Evolutionary conservation across 1,284 basidiomycete species (phyloP).

Genomic region (Chondrostereum purpureum): DNA sequence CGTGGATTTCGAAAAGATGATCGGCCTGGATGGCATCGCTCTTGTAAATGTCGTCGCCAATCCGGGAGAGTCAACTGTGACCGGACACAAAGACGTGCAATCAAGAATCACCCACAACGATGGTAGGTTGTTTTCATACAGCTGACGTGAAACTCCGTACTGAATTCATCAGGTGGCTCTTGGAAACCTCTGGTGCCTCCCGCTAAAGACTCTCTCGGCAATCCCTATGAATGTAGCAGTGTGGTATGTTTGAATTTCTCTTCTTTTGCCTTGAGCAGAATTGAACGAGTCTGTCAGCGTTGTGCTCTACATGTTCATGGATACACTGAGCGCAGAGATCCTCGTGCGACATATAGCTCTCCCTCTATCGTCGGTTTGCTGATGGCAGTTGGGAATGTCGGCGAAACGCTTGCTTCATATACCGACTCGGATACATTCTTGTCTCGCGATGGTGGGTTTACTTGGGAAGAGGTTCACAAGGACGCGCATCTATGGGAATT

Average conservation of each 20-base stretch:
- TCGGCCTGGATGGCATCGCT: constrained; percentile 92
- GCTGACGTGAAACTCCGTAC: not conserved
- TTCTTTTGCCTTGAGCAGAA: not conserved
- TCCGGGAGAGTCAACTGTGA: constrained; percentile 67
- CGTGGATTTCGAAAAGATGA: constrained; percentile 98
- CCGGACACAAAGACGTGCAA: constrained; percentile 74
- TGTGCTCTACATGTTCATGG: constrained; percentile 92
- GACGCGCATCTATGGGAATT: constrained; percentile 98
- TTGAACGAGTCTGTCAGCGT: constrained; percentile 35
- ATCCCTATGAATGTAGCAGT: constrained; percentile 65
- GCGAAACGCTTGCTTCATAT: constrained; percentile 77
- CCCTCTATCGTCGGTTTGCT: constrained; percentile 90
- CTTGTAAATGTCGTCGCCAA: constrained; percentile 89
- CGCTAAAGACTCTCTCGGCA: constrained; percentile 68
- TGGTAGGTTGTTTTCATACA: constrained; percentile 37
- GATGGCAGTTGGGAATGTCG: constrained; percentile 97
- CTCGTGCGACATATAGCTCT: constrained; percentile 86
- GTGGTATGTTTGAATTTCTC: constrained; percentile 57
- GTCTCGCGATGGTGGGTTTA: constrained; percentile 93
- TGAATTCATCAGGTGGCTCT: constrained; percentile 53
- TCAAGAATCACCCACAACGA: constrained; percentile 96
- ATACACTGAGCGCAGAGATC: constrained; percentile 89
- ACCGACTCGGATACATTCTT: constrained; percentile 92
- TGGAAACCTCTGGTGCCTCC: constrained; percentile 87
- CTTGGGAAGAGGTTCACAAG: constrained; percentile 98